Conservation (phyloP, 306 rosid species). For the Acacia melanoxylon region DNA sequence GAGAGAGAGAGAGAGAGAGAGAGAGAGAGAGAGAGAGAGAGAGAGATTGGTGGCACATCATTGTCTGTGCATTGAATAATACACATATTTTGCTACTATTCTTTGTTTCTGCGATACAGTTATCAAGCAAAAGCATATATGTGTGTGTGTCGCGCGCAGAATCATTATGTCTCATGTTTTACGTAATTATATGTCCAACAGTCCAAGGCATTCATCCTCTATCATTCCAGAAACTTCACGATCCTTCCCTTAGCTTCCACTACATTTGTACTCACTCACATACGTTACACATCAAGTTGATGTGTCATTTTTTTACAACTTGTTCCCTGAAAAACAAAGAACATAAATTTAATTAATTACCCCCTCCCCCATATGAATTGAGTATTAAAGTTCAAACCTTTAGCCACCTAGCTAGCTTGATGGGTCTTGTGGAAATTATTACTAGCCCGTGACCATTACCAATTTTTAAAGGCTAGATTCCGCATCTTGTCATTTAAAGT, state of each 20-base stretch:
- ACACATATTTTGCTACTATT: neutral
- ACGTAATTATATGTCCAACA: neutral
- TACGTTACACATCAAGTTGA: neutral
- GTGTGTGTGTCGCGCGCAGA: neutral
- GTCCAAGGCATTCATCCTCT: neutral
- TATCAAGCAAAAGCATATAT: neutral
- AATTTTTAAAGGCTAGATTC: too few species aligned
- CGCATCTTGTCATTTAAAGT: too few species aligned
- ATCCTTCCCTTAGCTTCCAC: neutral
- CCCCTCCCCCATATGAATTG: too few species aligned
- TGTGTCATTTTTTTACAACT: neutral
- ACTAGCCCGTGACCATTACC: too few species aligned
- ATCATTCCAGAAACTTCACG: neutral
- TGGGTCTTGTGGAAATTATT: neutral
- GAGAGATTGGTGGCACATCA: neutral
- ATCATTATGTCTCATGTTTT: neutral
- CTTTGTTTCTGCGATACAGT: neutral
- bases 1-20: too few species aligned
- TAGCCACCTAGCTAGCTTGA: neutral
- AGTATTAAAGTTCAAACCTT: too few species aligned
- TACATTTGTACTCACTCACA: neutral
- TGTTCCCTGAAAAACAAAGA: neutral
- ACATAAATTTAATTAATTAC: neutral
- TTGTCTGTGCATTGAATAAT: neutral
- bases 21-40: too few species aligned